Percentiles rank a stretch among this genome's conserved stretches.
Evolutionary conservation across 495 filamentous ascomycete species (phyloP).

Genomic region (Aspergillus steynii): DNA sequence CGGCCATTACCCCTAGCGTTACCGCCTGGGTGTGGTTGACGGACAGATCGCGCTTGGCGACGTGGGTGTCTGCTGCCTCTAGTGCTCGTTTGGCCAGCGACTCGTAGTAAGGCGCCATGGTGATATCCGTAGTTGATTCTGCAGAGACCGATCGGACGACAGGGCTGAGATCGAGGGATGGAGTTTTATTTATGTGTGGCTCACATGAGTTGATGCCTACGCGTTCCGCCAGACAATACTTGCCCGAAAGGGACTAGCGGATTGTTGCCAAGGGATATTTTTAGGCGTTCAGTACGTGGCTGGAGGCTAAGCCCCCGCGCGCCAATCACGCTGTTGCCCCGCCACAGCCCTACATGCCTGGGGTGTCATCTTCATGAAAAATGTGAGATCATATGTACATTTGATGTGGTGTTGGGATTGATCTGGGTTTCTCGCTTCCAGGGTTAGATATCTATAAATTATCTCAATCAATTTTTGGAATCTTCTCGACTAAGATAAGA

Average conservation of each 20-base stretch:
- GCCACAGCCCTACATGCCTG: background rate
- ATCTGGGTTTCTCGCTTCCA: too few relatives aligned
- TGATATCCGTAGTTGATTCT: constrained; percentile 7
- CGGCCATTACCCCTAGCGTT: constrained; percentile 67
- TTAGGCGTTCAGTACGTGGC: constrained; percentile 10
- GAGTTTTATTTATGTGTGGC: background rate
- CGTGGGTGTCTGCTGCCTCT: constrained; percentile 29
- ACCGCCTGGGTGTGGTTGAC: constrained; percentile 72
- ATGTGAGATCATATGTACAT: too few relatives aligned
- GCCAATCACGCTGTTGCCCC: too few relatives aligned
- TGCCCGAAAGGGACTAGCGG: constrained; percentile 16
- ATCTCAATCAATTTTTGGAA: too few relatives aligned
- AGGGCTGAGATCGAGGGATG: background rate
- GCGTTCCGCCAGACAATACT: constrained; percentile 22
- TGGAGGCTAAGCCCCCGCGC: background rate
- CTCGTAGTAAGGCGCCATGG: constrained; percentile 36
- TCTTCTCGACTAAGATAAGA: too few relatives aligned
- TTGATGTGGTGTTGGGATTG: too few relatives aligned
- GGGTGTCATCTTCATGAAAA: background rate
- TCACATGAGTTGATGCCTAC: constrained; percentile 17
- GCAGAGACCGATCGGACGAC: background rate
- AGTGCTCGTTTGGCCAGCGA: constrained; percentile 24
- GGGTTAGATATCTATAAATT: too few relatives aligned
- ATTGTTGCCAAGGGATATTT: constrained; percentile 20
- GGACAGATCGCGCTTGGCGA: constrained; percentile 53